Evolutionary conservation across 306 rosid genomes (phyloP).

Genomic region (Mimosa bimucronata): DNA sequence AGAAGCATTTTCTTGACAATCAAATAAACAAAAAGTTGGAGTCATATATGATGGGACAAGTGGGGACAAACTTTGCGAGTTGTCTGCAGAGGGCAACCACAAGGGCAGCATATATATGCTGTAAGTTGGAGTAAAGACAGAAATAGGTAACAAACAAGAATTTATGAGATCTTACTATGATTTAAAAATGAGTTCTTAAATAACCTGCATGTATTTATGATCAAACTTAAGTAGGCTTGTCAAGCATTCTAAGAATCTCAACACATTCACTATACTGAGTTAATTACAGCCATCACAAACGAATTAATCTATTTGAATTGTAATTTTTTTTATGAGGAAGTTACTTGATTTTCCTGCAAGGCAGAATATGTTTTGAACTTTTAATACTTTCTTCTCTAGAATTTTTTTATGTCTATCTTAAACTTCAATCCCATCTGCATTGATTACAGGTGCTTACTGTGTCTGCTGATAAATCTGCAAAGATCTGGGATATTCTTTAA

Average conservation of each 20-base stretch:
- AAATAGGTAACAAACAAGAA: conserved; percentile 66
- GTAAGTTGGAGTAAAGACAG: conserved; percentile 93
- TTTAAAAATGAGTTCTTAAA: no score
- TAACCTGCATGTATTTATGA: no score
- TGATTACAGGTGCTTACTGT: conserved; percentile 78
- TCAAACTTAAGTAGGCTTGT: no score
- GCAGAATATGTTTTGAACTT: conserved; percentile 3
- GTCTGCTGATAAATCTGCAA: conserved; percentile 95
- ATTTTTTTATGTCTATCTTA: no score
- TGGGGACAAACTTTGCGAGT: conserved; percentile 82
- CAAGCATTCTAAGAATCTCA: no score
- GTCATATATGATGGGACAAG: no score
- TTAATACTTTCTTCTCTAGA: neutral
- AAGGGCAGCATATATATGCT: conserved; percentile 92
- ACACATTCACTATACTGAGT: neutral
- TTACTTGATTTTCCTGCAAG: neutral
- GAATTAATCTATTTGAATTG: neutral
- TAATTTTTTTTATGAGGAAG: neutral
- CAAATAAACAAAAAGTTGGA: conserved; percentile 1
- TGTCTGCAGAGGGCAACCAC: conserved; percentile 77
- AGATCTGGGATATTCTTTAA: conserved; percentile 79
- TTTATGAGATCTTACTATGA: no score
- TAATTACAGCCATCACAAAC: conserved; percentile 2
- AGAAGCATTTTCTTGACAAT: no score
- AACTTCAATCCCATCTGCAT: conserved; percentile 11